These are phyloP conservation scores for Porphyrellus cyaneotinctus DNA, from an alignment of 768 basidiomycete genomes.

Conservation along the genomic window DNA sequence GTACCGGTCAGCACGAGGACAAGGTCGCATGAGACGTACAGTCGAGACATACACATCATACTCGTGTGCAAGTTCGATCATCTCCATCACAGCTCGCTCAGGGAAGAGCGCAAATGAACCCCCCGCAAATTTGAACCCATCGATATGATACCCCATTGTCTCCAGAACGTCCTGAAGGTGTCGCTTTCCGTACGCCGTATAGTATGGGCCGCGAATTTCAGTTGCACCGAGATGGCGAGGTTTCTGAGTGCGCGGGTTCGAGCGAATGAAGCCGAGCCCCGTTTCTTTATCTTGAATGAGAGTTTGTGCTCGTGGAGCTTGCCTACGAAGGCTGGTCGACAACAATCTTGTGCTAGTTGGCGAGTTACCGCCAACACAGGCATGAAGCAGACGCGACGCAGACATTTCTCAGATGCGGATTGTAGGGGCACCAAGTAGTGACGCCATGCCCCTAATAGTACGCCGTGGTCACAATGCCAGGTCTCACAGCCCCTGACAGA, in stretches of 20 bases:
- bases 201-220: slow-evolving; percentile 45
- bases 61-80: slow-evolving; percentile 41
- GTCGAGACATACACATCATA: slow-evolving; percentile 41
- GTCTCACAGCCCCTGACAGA: no score
- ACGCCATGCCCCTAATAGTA: slow-evolving; percentile 6
- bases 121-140: slow-evolving; percentile 44
- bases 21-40: slow-evolving; percentile 34
- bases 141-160: slow-evolving; percentile 42
- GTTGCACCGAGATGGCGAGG: slow-evolving; percentile 37
- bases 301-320: not conserved
- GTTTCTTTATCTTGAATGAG: slow-evolving; percentile 12
- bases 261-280: slow-evolving; percentile 16
- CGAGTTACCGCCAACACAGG: not conserved
- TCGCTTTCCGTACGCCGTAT: slow-evolving; percentile 38
- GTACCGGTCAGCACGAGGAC: not conserved
- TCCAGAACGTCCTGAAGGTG: slow-evolving; percentile 40
- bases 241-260: slow-evolving; percentile 31
- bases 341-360: not conserved
- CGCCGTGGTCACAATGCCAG: no score
- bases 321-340: not conserved
- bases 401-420: slow-evolving; percentile 4
- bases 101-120: slow-evolving; percentile 44
- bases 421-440: no score
- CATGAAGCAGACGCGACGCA: not conserved
- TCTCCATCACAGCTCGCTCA: slow-evolving; percentile 31